These are phyloP conservation scores for Tylopilus orsonianus DNA, from an alignment of 1,284 basidiomycete species.

Conservation along the genomic window DNA sequence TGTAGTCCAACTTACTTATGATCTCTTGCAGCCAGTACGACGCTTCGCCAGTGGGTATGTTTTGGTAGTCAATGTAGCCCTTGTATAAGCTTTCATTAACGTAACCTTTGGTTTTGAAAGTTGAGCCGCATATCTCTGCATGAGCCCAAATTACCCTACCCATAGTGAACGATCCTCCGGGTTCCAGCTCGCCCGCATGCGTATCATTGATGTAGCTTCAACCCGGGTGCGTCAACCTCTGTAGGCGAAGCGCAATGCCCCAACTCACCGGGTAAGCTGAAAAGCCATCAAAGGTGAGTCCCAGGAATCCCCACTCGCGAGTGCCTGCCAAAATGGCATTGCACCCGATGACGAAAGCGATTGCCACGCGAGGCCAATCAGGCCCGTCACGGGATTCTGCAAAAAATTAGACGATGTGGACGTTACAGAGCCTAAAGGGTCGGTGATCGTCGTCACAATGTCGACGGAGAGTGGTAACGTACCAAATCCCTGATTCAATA, in stretches of 20 bases:
- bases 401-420: constrained; percentile 25
- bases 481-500: constrained; percentile 44
- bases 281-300: constrained; percentile 44
- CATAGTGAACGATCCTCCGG: constrained; percentile 54
- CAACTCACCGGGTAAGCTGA: constrained; percentile 35
- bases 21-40: constrained; percentile 46
- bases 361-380: constrained; percentile 52
- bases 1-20: constrained; percentile 14
- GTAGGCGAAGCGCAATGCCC: not conserved
- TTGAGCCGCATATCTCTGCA: not conserved
- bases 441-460: not conserved
- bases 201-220: constrained; percentile 36
- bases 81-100: constrained; percentile 44
- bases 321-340: constrained; percentile 55
- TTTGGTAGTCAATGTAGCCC: constrained; percentile 45
- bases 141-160: constrained; percentile 38
- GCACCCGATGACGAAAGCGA: constrained; percentile 42
- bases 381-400: constrained; percentile 39
- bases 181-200: constrained; percentile 34
- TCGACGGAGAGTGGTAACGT: not conserved
- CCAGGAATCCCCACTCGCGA: constrained; percentile 40
- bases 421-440: constrained; percentile 21
- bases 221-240: constrained; percentile 1
- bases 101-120: constrained; percentile 20
- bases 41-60: constrained; percentile 33